Conservation (phyloP, 2,329 filamentous ascomycete genomes). For the Colletotrichum nymphaeae region DNA sequence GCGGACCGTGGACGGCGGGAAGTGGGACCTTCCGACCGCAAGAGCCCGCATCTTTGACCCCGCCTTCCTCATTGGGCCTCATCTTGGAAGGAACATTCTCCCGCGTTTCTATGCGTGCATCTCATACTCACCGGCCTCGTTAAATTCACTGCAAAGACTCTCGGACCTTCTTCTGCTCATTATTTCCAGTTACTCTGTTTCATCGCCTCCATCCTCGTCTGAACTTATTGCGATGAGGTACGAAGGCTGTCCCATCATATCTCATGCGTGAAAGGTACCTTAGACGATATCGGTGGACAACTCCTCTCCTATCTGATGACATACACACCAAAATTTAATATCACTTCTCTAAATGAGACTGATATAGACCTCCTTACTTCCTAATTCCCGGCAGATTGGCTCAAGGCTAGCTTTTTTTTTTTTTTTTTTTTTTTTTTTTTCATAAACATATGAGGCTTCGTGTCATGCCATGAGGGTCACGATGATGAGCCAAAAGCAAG, state of each 20-base stretch:
- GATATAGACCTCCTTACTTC: fast-evolving
- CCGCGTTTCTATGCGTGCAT: not conserved
- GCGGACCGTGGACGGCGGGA: not conserved
- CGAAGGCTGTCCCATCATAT: not conserved
- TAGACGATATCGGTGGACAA: not conserved
- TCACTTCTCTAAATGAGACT: not conserved
- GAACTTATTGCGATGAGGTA: not conserved
- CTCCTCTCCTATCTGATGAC: not conserved
- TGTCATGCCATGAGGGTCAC: not conserved
- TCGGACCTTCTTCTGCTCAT: not conserved
- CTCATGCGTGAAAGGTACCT: not conserved
- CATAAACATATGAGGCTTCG: not conserved
- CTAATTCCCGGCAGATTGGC: not conserved
- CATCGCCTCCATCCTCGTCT: not conserved
- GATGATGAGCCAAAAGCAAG: not conserved
- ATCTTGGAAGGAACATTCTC: not conserved
- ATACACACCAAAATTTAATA: not conserved
- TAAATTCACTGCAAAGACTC: not conserved
- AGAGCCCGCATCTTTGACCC: not conserved
- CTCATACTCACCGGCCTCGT: not conserved
- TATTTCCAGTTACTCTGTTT: not conserved
- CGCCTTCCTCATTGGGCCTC: slow-evolving; percentile 15
- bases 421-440: not conserved
- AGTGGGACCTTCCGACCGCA: not conserved
- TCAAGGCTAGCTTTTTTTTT: not conserved